Percentiles rank a stretch among this genome's conserved stretches.
Conservation (phyloP, 805 yeast species). For the Barnettozyma californica region DNA sequence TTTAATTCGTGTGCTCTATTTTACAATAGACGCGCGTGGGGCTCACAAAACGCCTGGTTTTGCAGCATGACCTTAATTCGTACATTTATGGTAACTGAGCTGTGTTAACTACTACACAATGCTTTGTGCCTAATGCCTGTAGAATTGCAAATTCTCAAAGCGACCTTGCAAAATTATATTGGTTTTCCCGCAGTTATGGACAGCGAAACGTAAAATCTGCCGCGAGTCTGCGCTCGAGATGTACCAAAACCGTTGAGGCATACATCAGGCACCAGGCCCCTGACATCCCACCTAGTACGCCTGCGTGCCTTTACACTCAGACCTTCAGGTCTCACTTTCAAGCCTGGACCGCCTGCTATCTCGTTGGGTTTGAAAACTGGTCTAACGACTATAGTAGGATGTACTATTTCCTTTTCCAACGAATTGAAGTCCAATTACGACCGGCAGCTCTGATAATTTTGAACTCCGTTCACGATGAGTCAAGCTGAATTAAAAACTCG, state of each 20-base stretch:
- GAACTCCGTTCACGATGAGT: too few relatives aligned
- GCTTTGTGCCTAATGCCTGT: background rate
- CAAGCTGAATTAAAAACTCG: too few relatives aligned
- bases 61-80: too few relatives aligned
- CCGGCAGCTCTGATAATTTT: too few relatives aligned
- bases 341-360: background rate
- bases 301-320: background rate
- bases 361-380: background rate
- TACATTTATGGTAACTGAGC: too few relatives aligned
- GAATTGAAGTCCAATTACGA: too few relatives aligned
- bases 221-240: background rate
- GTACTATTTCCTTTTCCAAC: too few relatives aligned
- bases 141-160: background rate
- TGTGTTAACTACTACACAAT: background rate
- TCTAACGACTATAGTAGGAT: background rate
- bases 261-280: background rate
- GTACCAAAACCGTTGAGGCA: conserved; percentile 2
- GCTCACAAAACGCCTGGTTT: too few relatives aligned
- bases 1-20: too few relatives aligned
- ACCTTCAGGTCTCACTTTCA: background rate
- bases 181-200: background rate
- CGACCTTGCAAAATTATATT: background rate
- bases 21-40: too few relatives aligned
- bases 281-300: background rate
- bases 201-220: background rate